Percentiles rank a stretch among this genome's conserved stretches.
Evolutionary conservation across 2,329 filamentous ascomycete genomes (phyloP).

Genomic region (Calonectria pseudoreteaudii): DNA sequence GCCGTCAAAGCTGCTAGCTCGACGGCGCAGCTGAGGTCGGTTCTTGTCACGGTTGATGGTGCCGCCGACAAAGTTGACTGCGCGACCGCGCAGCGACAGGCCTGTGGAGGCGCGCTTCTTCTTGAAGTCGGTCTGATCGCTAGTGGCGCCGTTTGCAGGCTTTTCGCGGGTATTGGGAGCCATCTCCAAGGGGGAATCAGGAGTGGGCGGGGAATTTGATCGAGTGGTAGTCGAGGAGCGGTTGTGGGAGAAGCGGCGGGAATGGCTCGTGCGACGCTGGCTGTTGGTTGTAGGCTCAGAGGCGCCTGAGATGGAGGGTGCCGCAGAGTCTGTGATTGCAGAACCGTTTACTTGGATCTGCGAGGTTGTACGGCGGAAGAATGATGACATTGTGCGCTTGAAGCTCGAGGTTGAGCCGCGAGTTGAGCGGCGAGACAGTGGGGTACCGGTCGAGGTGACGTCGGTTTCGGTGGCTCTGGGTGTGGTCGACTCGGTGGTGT

Average conservation of each 20-base stretch:
- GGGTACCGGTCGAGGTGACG: slow-evolving; percentile 36
- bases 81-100: slow-evolving; percentile 59
- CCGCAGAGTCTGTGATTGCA: slow-evolving; percentile 38
- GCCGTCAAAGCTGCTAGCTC: slow-evolving; percentile 64
- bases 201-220: slow-evolving; percentile 64
- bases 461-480: slow-evolving; percentile 42
- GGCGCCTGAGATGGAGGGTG: slow-evolving; percentile 39
- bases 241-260: slow-evolving; percentile 60
- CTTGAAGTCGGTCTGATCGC: slow-evolving; percentile 59
- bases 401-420: slow-evolving; percentile 59
- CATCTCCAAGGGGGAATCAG: slow-evolving; percentile 59
- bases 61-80: slow-evolving; percentile 59
- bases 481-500: slow-evolving; percentile 34
- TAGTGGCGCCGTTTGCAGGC: slow-evolving; percentile 47
- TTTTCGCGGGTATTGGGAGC: slow-evolving; percentile 43
- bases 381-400: slow-evolving; percentile 61
- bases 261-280: slow-evolving; percentile 41
- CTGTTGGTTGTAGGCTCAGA: slow-evolving; percentile 44
- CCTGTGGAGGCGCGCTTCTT: slow-evolving; percentile 66
- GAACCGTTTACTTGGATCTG: slow-evolving; percentile 42
- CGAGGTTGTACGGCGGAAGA: slow-evolving; percentile 60
- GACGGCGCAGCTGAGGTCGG: slow-evolving; percentile 42
- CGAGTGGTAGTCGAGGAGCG: slow-evolving; percentile 59
- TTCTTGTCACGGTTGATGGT: slow-evolving; percentile 38
- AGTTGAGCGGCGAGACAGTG: slow-evolving; percentile 54